Conservation (phyloP, 2,329 filamentous ascomycete genomes). For the Pestalotiopsis sp. region DNA sequence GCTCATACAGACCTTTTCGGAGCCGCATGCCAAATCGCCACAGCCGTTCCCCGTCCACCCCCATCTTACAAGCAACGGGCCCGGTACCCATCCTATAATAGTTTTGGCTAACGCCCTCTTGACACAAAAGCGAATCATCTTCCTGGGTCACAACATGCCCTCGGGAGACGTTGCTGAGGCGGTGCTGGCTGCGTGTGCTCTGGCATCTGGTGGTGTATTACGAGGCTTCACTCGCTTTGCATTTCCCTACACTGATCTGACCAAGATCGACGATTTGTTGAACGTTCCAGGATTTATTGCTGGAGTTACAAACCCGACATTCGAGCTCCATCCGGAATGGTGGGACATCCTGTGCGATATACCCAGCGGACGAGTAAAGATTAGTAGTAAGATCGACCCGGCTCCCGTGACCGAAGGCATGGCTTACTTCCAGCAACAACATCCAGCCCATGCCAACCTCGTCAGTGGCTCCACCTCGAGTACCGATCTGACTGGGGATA, state of each 20-base stretch:
- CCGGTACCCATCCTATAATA: conserved; percentile 90
- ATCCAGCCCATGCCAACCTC: conserved; percentile 56
- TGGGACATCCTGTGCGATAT: conserved; percentile 97
- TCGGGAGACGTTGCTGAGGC: conserved; percentile 96
- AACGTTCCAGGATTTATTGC: conserved; percentile 98
- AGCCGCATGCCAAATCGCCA: conserved; percentile 77
- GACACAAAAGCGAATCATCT: conserved; percentile 95
- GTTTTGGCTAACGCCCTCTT: conserved; percentile 92
- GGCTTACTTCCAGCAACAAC: conserved; percentile 83
- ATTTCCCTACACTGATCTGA: conserved; percentile 96
- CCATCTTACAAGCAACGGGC: conserved; percentile 89
- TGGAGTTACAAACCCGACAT: conserved; percentile 95
- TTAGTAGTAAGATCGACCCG: conserved; percentile 83
- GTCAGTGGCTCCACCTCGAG: conserved; percentile 37
- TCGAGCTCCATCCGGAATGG: conserved; percentile 94
- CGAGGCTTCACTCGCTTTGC: conserved; percentile 94
- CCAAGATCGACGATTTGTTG: conserved; percentile 94
- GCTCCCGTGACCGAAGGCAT: conserved; percentile 83
- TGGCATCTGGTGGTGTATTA: conserved; percentile 89
- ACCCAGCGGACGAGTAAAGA: conserved; percentile 89
- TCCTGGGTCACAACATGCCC: conserved; percentile 91
- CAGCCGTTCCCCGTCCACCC: conserved; percentile 86
- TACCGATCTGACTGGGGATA: conserved; percentile 79
- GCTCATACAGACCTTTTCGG: conserved; percentile 91
- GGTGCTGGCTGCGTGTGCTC: conserved; percentile 93